phyloP scores from a whole-genome alignment of 2,329 filamentous ascomycete species.

The Exophiala mesophila region DNA sequence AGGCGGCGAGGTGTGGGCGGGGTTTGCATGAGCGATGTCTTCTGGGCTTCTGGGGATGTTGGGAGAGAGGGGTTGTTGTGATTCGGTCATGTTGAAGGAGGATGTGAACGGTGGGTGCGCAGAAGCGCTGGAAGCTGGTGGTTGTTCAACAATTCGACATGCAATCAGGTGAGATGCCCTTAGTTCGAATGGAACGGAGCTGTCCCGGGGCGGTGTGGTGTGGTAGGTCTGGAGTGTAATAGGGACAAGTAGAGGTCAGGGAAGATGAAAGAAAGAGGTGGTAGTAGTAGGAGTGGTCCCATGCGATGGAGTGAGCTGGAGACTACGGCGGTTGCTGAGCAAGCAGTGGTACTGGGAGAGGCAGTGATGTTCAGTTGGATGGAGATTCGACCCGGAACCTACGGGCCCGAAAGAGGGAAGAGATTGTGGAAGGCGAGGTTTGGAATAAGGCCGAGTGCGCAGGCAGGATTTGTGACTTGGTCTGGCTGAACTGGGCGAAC shows the following conservation, averaged over 20 bases:
- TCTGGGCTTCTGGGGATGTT: slow-evolving; percentile 13
- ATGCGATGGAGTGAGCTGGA: slow-evolving; percentile 8
- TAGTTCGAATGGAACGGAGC: too few species aligned
- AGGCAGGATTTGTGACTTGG: too few species aligned
- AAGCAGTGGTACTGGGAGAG: slow-evolving; percentile 2
- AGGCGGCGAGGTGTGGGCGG: slow-evolving; percentile 4
- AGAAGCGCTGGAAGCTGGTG: not conserved
- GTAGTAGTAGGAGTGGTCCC: not conserved
- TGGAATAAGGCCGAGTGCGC: too few species aligned
- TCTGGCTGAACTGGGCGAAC: too few species aligned
- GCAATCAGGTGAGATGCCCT: too few species aligned
- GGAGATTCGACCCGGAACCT: too few species aligned
- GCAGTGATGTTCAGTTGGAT: not conserved
- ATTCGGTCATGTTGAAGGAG: slow-evolving; percentile 20
- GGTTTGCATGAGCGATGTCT: slow-evolving; percentile 6
- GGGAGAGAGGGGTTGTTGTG: slow-evolving; percentile 15
- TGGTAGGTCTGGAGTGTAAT: too few species aligned
- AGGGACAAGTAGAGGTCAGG: too few species aligned
- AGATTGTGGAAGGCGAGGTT: not conserved
- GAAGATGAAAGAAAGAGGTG: too few species aligned
- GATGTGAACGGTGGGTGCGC: slow-evolving; percentile 2
- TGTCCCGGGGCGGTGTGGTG: too few species aligned
- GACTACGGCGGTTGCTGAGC: not conserved
- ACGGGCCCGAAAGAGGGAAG: not conserved
- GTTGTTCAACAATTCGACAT: not conserved